These are phyloP conservation scores for Didymellaceae sp. DNA, from an alignment of 2,329 filamentous ascomycete genomes.

Conservation along the genomic window DNA sequence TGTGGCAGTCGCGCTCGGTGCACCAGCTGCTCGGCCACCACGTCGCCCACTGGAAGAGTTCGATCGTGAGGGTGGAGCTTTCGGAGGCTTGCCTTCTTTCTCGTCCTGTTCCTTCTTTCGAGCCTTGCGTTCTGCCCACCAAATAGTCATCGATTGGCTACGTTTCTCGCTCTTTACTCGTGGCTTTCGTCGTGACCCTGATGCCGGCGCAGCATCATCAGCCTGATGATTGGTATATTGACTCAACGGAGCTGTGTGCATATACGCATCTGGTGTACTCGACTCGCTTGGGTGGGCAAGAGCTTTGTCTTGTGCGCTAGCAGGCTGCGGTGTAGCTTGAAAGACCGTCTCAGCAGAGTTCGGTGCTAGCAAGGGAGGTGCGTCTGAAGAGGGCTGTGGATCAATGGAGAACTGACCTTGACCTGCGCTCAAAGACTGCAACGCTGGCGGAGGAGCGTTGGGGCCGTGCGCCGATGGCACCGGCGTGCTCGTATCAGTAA, in stretches of 20 bases:
- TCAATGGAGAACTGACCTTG: constrained; percentile 48
- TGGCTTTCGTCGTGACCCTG: constrained; percentile 43
- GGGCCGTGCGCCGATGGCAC: constrained; percentile 30
- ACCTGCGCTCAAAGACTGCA: constrained; percentile 48
- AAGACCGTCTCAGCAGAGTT: constrained; percentile 44
- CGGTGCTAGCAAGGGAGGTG: constrained; percentile 29
- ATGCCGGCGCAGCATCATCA: constrained; percentile 36
- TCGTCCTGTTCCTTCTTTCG: constrained; percentile 44
- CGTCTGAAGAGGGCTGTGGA: constrained; percentile 31
- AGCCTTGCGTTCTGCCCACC: constrained; percentile 55
- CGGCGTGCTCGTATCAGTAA: constrained; percentile 29
- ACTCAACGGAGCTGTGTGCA: constrained; percentile 43
- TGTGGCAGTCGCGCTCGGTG: constrained; percentile 26
- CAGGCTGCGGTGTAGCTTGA: constrained; percentile 44
- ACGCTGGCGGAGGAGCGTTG: constrained; percentile 35
- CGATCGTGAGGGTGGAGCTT: constrained; percentile 30
- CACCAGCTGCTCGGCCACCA: constrained; percentile 29
- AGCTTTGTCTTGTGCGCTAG: constrained; percentile 27
- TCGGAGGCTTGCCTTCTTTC: constrained; percentile 31
- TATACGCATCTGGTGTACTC: constrained; percentile 43
- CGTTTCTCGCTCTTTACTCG: constrained; percentile 54
- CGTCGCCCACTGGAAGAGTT: constrained; percentile 34
- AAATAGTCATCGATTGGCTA: constrained; percentile 54
- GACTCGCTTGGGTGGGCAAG: constrained; percentile 30
- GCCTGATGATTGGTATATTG: constrained; percentile 40